Conservation (phyloP, 2,329 filamentous ascomycete genomes). For the Talaromyces sp. region DNA sequence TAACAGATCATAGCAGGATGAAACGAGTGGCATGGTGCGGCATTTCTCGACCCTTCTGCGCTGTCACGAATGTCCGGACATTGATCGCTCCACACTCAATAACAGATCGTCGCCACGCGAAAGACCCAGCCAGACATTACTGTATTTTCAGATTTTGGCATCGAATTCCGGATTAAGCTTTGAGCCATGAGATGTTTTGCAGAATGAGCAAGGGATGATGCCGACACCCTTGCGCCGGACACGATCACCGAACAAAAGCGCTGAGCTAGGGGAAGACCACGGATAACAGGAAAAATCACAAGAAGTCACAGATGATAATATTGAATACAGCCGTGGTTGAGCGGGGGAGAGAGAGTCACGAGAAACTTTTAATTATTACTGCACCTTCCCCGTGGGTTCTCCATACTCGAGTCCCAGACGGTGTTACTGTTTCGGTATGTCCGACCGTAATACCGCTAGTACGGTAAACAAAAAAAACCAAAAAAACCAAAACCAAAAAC, state of each 20-base stretch:
- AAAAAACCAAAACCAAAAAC: too few relatives aligned
- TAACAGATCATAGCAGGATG: background rate
- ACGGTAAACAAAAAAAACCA: background rate
- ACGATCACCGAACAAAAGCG: too few relatives aligned
- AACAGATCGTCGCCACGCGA: background rate
- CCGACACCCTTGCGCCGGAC: background rate
- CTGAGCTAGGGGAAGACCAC: background rate
- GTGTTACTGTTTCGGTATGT: background rate
- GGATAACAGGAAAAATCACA: too few relatives aligned
- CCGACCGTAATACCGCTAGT: background rate
- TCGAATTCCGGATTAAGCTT: constrained; percentile 5
- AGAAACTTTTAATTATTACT: too few relatives aligned
- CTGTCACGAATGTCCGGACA: too few relatives aligned
- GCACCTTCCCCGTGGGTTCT: background rate
- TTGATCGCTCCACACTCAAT: background rate
- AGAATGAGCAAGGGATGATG: background rate
- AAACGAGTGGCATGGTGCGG: background rate
- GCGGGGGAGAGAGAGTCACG: too few relatives aligned
- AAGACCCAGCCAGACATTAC: background rate
- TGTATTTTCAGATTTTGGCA: too few relatives aligned
- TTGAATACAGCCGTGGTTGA: background rate
- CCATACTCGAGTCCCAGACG: background rate
- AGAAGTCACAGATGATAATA: too few relatives aligned
- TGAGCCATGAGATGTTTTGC: constrained; percentile 6
- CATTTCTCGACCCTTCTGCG: background rate